Evolutionary conservation across 192 early-diverging fungal species (phyloP).

Genomic region (Podila horticola): DNA sequence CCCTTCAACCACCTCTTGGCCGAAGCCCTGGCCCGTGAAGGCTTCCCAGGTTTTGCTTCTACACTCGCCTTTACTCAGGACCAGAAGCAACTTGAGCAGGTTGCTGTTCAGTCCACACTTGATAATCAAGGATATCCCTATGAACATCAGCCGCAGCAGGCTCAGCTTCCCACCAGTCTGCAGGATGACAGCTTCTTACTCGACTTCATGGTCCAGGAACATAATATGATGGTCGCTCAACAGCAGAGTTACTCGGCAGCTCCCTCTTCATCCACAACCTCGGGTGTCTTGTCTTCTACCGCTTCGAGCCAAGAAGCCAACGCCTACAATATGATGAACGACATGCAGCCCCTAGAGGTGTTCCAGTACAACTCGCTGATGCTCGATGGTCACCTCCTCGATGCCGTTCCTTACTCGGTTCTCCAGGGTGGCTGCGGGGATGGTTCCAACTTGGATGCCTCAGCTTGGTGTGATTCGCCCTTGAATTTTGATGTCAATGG

Average conservation of each 20-base stretch:
- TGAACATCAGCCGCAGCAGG: conserved; percentile 6
- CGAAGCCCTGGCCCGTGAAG: conserved; percentile 35
- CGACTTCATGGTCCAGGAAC: conserved; percentile 31
- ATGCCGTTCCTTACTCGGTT: conserved; percentile 24
- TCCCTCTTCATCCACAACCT: conserved; percentile 13
- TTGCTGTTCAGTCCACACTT: conserved; percentile 25
- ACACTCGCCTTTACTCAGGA: conserved; percentile 35
- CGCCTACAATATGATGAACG: conserved; percentile 24
- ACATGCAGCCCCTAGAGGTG: conserved; percentile 35
- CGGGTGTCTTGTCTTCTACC: conserved; percentile 3
- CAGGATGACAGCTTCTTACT: conserved; percentile 35
- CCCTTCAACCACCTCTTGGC: conserved; percentile 33
- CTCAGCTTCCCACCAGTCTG: conserved; percentile 1
- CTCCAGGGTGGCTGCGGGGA: conserved; percentile 27
- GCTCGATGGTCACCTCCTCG: conserved; percentile 27
- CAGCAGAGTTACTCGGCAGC: conserved; percentile 8
- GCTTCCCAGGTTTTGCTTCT: conserved; percentile 32
- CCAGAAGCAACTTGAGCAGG: conserved; percentile 41
- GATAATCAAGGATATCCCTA: conserved; percentile 21
- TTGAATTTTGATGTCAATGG: conserved; percentile 10
- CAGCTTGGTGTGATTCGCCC: conserved; percentile 28
- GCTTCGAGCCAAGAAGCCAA: conserved; percentile 14
- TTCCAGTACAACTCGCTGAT: conserved; percentile 50
- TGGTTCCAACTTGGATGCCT: conserved; percentile 17
- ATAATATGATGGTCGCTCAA: conserved; percentile 31